phyloP scores from a whole-genome alignment of 805 yeast genomes.

The Kodamaea kaohsiungensis region DNA sequence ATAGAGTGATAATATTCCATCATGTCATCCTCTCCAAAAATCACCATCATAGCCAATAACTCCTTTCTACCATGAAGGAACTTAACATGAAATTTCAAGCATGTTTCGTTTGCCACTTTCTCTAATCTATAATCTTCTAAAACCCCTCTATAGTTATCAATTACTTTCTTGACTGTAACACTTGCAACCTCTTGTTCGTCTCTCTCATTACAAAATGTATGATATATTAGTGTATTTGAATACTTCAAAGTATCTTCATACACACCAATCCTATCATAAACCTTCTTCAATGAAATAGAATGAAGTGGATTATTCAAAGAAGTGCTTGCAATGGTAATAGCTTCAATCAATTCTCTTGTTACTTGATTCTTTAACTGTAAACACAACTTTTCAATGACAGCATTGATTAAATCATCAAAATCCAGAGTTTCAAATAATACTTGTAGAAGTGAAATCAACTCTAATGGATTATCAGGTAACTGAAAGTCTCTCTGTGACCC shows the following conservation, averaged over 20 bases:
- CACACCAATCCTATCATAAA: not conserved
- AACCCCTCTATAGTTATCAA: not conserved
- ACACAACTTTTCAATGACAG: not conserved
- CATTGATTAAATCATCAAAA: not conserved
- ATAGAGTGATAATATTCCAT: not conserved
- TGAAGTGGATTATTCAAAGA: not conserved
- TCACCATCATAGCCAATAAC: not conserved
- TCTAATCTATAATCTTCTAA: not conserved
- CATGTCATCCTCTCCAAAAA: constrained; percentile 1
- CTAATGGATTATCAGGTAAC: not conserved
- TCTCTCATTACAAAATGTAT: not conserved
- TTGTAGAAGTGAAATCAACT: not conserved
- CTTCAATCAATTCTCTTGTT: not conserved
- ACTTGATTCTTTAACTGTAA: not conserved
- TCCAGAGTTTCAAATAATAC: not conserved
- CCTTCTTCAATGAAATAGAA: not conserved
- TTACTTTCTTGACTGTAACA: not conserved
- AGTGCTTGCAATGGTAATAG: not conserved
- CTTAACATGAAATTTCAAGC: not conserved
- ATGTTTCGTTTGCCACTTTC: not conserved
- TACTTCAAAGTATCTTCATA: not conserved
- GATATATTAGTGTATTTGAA: not conserved
- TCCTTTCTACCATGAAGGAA: not conserved
- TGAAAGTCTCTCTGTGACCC: not conserved
- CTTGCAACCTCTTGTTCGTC: not conserved